Base-by-base conservation (phyloP, 768 basidiomycete species). In the Boletales sp. region DNA sequence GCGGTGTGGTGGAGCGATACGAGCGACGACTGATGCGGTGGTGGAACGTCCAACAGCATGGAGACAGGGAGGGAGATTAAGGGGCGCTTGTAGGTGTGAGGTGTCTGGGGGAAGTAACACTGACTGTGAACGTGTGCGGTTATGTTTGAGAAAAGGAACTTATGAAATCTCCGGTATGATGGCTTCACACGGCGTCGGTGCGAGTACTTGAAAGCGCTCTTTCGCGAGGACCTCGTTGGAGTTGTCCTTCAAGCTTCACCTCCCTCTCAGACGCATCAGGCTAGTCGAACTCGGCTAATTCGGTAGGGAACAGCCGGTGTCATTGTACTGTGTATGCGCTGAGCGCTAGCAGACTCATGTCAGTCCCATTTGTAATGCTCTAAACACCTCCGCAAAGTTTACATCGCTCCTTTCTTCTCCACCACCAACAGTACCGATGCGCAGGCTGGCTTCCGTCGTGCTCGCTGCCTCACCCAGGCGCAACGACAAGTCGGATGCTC, bases 21-120 rank as follows among this genome's bases (percentile, higher is more conserved):
- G 92, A 94, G 68, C 71, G 80, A 52, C 71, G 87, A 43, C 52
- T 92, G 32, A 58, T 69, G 55, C 69, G 74, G 47, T 79, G 81
- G 78, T 74, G 74, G 75, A 67, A 63, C 31, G 52, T 7, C 24
- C 24, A 5, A 49, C 15, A 57, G 63, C 62, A 64, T 49, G 44
- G 55, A 50, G 57, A 40, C 47, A 45, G 46, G 40, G 41, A 45
- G 38, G 54, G 47, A 49, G 46, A 54, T 61, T 61, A 61, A 58
- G 44, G 60, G 24, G 24, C n/a, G 52, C 30, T 30, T 18, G 12
- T 44, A 36, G n/a, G 38, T 30, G n/a, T 27, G 32, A 40, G 43
- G 45, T 49, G 42, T 35, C 41, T 35, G 32, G 32, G 32, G 32
- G 32, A 14, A 34, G 14, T 27, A 5, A 27, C 24, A 27, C 3